Conservation (phyloP, 139 green algal species). For the Pycnococcus provasolii region DNA sequence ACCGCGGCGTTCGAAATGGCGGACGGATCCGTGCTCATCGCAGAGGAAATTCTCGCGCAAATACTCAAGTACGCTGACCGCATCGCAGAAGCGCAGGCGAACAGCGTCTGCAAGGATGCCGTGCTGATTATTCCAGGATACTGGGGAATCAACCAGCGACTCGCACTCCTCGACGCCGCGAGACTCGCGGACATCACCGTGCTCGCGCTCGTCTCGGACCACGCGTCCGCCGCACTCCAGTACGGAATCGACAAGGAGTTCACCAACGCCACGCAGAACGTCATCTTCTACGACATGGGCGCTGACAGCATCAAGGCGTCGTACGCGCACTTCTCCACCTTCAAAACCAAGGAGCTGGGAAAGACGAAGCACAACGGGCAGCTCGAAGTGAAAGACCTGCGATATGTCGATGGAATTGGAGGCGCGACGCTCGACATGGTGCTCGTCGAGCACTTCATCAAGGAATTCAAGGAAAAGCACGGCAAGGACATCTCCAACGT, state of each 20-base stretch:
- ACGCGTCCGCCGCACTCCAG: constrained; percentile 86
- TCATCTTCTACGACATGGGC: constrained; percentile 92
- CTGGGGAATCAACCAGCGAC: constrained; percentile 68
- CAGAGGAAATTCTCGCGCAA: constrained; percentile 79
- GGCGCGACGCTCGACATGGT: constrained; percentile 65
- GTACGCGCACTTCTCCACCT: constrained; percentile 74
- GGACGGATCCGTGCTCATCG: constrained; percentile 10
- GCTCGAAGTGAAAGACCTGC: constrained; percentile 81
- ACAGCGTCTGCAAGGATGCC: constrained; percentile 57
- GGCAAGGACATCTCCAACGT: constrained; percentile 1
- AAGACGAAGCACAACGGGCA: constrained; percentile 61
- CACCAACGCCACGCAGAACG: constrained; percentile 53
- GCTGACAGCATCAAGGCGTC: constrained; percentile 56
- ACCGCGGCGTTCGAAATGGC: neutral
- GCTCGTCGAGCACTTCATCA: constrained; percentile 80
- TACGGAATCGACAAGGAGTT: constrained; percentile 93
- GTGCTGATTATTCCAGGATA: constrained; percentile 79
- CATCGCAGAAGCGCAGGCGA: constrained; percentile 59
- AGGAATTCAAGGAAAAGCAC: constrained; percentile 64
- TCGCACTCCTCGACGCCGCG: constrained; percentile 60
- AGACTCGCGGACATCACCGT: constrained; percentile 48
- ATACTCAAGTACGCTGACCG: constrained; percentile 72
- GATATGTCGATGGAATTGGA: constrained; percentile 72
- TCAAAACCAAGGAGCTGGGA: constrained; percentile 48
- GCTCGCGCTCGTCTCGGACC: constrained; percentile 73